Evolutionary conservation across 352 stramenopile genomes (phyloP).

Genomic region (Phytophthora macrochlamydospora): DNA sequence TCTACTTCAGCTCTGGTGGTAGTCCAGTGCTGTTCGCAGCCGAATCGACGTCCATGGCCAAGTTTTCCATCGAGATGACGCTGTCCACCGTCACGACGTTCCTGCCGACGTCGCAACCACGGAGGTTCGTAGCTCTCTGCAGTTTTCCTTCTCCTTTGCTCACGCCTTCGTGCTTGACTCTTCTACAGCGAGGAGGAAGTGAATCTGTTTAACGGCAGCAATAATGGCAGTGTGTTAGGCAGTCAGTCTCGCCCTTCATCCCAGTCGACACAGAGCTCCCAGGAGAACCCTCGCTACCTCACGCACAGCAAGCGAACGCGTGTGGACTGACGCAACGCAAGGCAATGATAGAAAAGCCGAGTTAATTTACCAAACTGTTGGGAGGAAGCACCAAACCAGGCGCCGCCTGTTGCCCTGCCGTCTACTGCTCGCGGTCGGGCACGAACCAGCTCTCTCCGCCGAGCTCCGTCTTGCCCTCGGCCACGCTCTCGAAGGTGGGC

Average conservation of each 20-base stretch:
- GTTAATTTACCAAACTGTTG: conserved; percentile 29
- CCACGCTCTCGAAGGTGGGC: conserved; percentile 67
- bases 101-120: conserved; percentile 59
- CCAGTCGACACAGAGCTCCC: conserved; percentile 45
- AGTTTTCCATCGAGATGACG: conserved; percentile 80
- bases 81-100: conserved; percentile 86
- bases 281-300: conserved; percentile 62
- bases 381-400: not conserved
- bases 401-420: not conserved
- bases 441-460: conserved; percentile 65
- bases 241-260: conserved; percentile 31
- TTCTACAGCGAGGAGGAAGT: conserved; percentile 45
- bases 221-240: conserved; percentile 5
- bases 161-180: not conserved
- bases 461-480: conserved; percentile 45
- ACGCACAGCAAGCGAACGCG: conserved; percentile 63
- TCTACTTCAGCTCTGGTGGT: conserved; percentile 73
- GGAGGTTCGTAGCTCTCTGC: conserved; percentile 31
- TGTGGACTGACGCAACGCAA: conserved; percentile 30
- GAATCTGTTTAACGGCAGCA: conserved; percentile 14
- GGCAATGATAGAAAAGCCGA: conserved; percentile 22
- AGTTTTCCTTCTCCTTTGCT: not conserved
- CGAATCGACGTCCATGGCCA: conserved; percentile 72
- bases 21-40: conserved; percentile 78
- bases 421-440: conserved; percentile 37